Conservation (phyloP, 2,329 filamentous ascomycete species). For the Acrocalymma vagum region DNA sequence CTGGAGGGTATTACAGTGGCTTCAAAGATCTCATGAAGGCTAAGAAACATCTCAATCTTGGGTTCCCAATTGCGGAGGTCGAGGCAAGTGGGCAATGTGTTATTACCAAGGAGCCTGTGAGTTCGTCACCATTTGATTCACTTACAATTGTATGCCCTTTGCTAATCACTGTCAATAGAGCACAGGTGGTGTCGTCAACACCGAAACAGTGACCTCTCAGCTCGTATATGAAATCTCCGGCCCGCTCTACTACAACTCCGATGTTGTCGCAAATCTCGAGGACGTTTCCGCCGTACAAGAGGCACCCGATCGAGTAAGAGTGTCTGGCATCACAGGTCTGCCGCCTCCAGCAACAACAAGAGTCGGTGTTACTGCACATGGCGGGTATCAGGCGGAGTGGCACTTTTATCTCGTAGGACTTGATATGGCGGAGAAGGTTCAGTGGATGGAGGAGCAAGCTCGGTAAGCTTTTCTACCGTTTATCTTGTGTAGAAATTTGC, state of each 20-base stretch:
- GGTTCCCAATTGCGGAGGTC: constrained; percentile 58
- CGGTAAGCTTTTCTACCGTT: constrained; percentile 28
- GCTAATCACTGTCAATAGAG: no score
- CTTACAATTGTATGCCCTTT: constrained; percentile 35
- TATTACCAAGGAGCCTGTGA: constrained; percentile 51
- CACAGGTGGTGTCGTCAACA: constrained; percentile 35
- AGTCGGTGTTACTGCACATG: constrained; percentile 36
- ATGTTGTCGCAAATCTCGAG: constrained; percentile 47
- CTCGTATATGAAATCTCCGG: constrained; percentile 54
- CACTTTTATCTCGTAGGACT: constrained; percentile 57
- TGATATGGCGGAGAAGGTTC: constrained; percentile 54
- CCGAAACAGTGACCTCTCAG: constrained; percentile 33
- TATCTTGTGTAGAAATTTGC: constrained; percentile 38
- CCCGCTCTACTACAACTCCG: constrained; percentile 48
- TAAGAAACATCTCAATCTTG: constrained; percentile 43
- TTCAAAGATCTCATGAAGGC: constrained; percentile 47
- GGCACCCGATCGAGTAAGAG: constrained; percentile 27
- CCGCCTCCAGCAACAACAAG: constrained; percentile 45
- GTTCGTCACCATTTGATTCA: background rate
- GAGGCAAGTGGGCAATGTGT: constrained; percentile 49
- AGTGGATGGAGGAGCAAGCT: constrained; percentile 27
- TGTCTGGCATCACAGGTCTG: constrained; percentile 40
- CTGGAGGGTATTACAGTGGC: constrained; percentile 61
- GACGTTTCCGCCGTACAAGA: constrained; percentile 28
- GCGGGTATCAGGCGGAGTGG: constrained; percentile 43